Percentiles rank a stretch among this genome's conserved stretches.
Evolutionary conservation across 805 yeast species (phyloP).

Genomic region (Candida alai): DNA sequence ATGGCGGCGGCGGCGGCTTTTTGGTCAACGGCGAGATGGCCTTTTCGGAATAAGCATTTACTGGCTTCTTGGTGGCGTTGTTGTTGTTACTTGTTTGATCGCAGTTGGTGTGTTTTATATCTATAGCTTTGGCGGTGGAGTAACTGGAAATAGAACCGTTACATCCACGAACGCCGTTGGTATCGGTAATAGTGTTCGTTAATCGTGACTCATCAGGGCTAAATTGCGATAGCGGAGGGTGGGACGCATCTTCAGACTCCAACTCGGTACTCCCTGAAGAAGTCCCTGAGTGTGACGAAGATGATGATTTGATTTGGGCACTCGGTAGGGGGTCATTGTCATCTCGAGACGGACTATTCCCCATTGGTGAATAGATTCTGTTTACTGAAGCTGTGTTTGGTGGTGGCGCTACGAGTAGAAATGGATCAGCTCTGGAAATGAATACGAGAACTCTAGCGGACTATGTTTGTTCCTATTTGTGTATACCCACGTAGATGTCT

Average conservation of each 20-base stretch:
- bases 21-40: no score
- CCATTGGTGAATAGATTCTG: conserved; percentile 46
- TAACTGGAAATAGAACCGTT: conserved; percentile 3
- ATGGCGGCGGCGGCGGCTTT: not conserved
- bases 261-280: conserved; percentile 28
- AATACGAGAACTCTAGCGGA: no score
- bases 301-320: conserved; percentile 24
- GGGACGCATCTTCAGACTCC: conserved; percentile 40
- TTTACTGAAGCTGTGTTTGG: no score
- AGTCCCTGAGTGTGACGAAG: conserved; percentile 15
- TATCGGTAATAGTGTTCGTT: conserved; percentile 5
- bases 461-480: no score
- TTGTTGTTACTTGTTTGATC: conserved; percentile 1
- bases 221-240: conserved; percentile 39
- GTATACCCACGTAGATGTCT: no score
- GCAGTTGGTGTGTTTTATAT: conserved; percentile 6
- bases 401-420: no score
- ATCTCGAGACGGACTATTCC: conserved; percentile 62
- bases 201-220: not conserved
- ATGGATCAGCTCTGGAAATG: no score
- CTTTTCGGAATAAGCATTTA: no score
- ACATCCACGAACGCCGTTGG: no score
- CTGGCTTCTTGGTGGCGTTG: not conserved
- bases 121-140: conserved; percentile 6
- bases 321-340: conserved; percentile 46